These are phyloP conservation scores for Fusarium nygamai DNA, from an alignment of 2,329 filamentous ascomycete species.

Conservation along the genomic window DNA sequence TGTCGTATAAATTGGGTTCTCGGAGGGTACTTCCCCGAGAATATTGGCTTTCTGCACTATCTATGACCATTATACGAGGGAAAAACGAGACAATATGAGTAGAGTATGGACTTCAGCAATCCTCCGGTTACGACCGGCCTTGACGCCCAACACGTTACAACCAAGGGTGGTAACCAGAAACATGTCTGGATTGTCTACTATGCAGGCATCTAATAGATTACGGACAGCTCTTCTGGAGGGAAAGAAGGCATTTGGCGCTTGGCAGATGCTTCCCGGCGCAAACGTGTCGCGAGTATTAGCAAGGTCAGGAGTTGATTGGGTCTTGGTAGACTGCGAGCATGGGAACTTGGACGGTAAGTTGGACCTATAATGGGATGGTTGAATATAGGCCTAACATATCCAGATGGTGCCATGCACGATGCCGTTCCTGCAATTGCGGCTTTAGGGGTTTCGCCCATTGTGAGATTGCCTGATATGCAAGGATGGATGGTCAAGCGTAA, in stretches of 20 bases:
- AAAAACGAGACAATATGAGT: conserved; percentile 24
- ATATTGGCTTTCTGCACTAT: conserved; percentile 1
- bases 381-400: background rate
- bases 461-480: conserved; percentile 63
- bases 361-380: background rate
- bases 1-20: conserved; percentile 6
- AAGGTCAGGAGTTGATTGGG: conserved; percentile 71
- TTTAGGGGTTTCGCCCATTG: conserved; percentile 54
- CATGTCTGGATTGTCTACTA: conserved; percentile 38
- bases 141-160: conserved; percentile 15
- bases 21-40: background rate
- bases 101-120: conserved; percentile 20
- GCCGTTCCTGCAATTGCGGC: conserved; percentile 62
- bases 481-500: conserved; percentile 58
- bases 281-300: conserved; percentile 70
- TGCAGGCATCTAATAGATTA: conserved; percentile 60
- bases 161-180: conserved; percentile 12
- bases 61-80: background rate
- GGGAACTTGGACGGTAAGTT: conserved; percentile 59
- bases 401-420: conserved; percentile 63
- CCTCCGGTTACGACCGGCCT: conserved; percentile 26
- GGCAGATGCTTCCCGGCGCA: conserved; percentile 71
- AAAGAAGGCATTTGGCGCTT: conserved; percentile 64
- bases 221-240: conserved; percentile 60
- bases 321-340: conserved; percentile 68